Evolutionary conservation across 768 basidiomycete genomes (phyloP), one percentile per base, ranked within the genome.

Genomic region (Phaeotremella skinneri): DNA sequence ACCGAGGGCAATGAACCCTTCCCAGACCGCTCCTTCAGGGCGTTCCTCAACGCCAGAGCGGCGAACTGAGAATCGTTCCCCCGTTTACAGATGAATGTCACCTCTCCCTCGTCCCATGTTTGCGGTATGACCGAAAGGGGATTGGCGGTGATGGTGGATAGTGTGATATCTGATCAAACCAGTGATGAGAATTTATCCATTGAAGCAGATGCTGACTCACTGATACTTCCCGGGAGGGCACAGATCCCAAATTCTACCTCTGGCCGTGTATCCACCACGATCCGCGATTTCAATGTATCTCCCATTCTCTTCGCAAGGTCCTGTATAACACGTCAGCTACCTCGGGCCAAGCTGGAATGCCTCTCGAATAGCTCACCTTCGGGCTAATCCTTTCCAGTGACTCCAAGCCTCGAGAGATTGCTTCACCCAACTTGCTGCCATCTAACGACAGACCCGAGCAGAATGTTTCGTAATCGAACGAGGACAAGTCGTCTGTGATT

Each of bases 1-100:
- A 59, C 6, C 51, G 41, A 11, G 63, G n/a, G 47, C 69, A 74
- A 21, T 61, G n/a, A n/a, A n/a, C n/a, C n/a, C n/a, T n/a, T n/a
- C n/a, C n/a, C n/a, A n/a, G n/a, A n/a, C n/a, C 67, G 49, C 70
- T 67, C 6, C 77, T 79, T 17, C 76, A 67, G 43, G 27, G 55
- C 55, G 3, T 49, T 34, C 26, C 62, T 53, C 20, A 90, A 69
- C 4, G 85, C 85, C 32, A 85, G 80, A 0, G 85, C 91, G 29
- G 92, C 94, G 20, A 90, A 82, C 74, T 91, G 89, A 0, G 91
- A 94, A 75, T 97, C 94, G 69, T 97, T 98, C 3, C 94, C 93
- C 21, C 91, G 80, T 29, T 90, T 83, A 76, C 93, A 98, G 26
- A 96, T 76, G 17, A 96, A 79, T 59, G 85, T 85, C 4, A 79